These are phyloP conservation scores for Plasmopara halstedii DNA, from an alignment of 352 stramenopile species.

Conservation along the genomic window DNA sequence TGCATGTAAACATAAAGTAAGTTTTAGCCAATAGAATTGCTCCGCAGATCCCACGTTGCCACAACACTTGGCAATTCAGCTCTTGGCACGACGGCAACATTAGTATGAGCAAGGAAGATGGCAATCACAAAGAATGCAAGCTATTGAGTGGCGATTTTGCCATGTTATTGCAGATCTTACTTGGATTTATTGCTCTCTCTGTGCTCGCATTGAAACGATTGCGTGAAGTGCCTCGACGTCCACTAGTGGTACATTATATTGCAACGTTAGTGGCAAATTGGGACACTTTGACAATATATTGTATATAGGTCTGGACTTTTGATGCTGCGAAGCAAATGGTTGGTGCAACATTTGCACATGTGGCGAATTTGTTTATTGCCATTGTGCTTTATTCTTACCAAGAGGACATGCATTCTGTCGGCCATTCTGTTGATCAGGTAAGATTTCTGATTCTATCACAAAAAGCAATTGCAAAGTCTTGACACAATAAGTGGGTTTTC, in stretches of 20 bases:
- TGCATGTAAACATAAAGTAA: neutral
- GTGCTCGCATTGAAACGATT: conserved; percentile 75
- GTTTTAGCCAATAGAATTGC: conserved; percentile 11
- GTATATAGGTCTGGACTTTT: conserved; percentile 66
- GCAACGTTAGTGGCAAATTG: conserved; percentile 1
- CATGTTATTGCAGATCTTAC: conserved; percentile 58
- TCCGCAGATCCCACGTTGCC: conserved; percentile 15
- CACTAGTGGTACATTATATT: conserved; percentile 43
- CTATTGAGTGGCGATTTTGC: conserved; percentile 75
- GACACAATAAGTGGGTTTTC: neutral
- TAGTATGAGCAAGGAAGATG: conserved; percentile 23
- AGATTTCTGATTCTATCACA: neutral
- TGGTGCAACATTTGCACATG: conserved; percentile 73
- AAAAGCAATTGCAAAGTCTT: neutral
- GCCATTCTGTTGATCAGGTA: conserved; percentile 49
- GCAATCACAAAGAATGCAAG: conserved; percentile 57
- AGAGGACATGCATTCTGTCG: conserved; percentile 24
- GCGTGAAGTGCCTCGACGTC: conserved; percentile 62
- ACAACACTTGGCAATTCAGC: conserved; percentile 6
- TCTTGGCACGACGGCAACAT: conserved; percentile 5
- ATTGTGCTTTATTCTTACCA: conserved; percentile 77
- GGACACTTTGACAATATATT: conserved; percentile 1
- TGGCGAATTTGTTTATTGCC: conserved; percentile 81
- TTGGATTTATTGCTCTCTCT: conserved; percentile 78
- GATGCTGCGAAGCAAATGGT: conserved; percentile 85